Percentiles rank a stretch among this genome's conserved stretches.
Conservation (phyloP, 345 rosid species). For the Eucalyptus albens region DNA sequence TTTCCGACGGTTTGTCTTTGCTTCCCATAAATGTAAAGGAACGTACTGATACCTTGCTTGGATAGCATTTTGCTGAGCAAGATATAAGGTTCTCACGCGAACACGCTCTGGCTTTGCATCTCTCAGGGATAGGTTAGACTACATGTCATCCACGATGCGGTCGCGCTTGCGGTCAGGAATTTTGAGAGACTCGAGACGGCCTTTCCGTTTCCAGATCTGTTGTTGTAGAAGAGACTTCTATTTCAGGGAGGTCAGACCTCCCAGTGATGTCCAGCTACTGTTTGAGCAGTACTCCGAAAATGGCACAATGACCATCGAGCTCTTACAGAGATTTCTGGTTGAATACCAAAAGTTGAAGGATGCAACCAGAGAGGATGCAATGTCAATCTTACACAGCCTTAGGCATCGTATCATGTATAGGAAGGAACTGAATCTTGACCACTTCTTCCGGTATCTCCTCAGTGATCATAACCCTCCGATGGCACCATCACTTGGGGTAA, state of each 20-base stretch:
- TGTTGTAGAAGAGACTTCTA: slow-evolving; percentile 37
- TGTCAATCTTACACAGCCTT: slow-evolving; percentile 29
- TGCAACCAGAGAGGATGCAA: slow-evolving; percentile 32
- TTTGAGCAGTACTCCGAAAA: slow-evolving; percentile 21
- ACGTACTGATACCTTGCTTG: slow-evolving; percentile 21
- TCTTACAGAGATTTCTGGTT: slow-evolving; percentile 25
- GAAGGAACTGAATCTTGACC: slow-evolving; percentile 30
- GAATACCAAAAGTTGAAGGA: slow-evolving; percentile 20
- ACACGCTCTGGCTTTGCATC: neutral
- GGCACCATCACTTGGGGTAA: slow-evolving; percentile 13
- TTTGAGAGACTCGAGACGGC: neutral
- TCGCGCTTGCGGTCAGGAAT: neutral
- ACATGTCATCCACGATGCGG: neutral
- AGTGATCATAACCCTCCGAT: slow-evolving; percentile 28
- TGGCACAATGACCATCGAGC: slow-evolving; percentile 24
- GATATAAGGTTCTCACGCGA: neutral
- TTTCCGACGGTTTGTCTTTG: neutral
- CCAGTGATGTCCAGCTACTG: slow-evolving; percentile 12
- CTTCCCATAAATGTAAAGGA: neutral
- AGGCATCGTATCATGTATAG: slow-evolving; percentile 40
- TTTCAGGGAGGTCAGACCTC: slow-evolving; percentile 19
- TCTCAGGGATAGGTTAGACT: neutral
- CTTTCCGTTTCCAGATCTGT: slow-evolving; percentile 29
- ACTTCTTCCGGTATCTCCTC: slow-evolving; percentile 43
- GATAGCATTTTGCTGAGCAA: neutral